Evolutionary conservation across 2,329 filamentous ascomycete species (phyloP).

Genomic region (Talaromyces sp.): DNA sequence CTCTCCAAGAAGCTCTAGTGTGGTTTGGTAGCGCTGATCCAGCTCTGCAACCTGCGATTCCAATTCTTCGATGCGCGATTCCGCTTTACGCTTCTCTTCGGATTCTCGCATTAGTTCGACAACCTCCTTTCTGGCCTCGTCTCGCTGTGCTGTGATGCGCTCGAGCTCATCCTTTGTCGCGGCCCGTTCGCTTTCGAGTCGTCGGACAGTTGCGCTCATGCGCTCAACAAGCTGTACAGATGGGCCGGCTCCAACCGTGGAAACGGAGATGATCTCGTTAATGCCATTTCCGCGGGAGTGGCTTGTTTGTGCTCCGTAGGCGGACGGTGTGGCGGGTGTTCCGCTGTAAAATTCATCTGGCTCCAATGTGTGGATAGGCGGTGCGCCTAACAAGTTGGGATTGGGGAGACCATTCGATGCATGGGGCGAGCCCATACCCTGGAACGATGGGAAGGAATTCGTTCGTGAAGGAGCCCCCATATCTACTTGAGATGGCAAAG

Average conservation of each 20-base stretch:
- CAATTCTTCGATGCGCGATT: slow-evolving; percentile 61
- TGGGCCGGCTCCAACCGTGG: slow-evolving; percentile 84
- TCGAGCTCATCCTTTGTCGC: slow-evolving; percentile 81
- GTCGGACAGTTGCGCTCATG: slow-evolving; percentile 89
- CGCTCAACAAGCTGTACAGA: slow-evolving; percentile 93
- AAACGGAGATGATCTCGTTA: slow-evolving; percentile 83
- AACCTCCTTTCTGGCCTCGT: slow-evolving; percentile 90
- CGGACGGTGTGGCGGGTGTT: slow-evolving; percentile 40
- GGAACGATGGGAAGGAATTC: slow-evolving; percentile 41
- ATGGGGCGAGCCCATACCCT: slow-evolving; percentile 30
- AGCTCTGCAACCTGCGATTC: slow-evolving; percentile 68
- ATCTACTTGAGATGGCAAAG: slow-evolving; percentile 37
- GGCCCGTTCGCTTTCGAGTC: slow-evolving; percentile 88
- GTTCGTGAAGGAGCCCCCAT: slow-evolving; percentile 46
- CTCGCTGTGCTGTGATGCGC: slow-evolving; percentile 77
- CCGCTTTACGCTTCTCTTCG: slow-evolving; percentile 65
- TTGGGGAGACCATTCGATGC: slow-evolving; percentile 27
- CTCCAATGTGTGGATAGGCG: slow-evolving; percentile 46
- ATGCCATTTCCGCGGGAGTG: slow-evolving; percentile 56
- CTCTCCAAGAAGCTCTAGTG: slow-evolving; percentile 91
- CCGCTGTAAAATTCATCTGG: slow-evolving; percentile 47
- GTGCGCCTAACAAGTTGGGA: slow-evolving; percentile 31
- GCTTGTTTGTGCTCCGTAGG: slow-evolving; percentile 38
- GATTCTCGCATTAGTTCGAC: slow-evolving; percentile 83
- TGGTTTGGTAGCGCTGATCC: slow-evolving; percentile 80